These are phyloP conservation scores for Sporothrix pseudoabietina DNA, from an alignment of 2,329 filamentous ascomycete genomes.

Conservation along the genomic window DNA sequence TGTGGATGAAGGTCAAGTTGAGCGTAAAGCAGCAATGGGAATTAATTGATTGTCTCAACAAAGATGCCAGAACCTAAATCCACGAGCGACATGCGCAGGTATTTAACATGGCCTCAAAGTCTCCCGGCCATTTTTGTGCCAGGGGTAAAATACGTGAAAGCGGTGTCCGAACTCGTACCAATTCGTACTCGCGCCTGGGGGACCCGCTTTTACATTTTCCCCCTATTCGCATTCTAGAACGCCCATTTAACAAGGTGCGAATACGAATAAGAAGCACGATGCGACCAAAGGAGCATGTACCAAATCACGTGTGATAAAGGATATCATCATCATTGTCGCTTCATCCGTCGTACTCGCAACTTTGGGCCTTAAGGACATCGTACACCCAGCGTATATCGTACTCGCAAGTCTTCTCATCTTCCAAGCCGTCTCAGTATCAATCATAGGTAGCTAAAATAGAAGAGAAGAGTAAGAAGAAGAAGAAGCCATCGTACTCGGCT, in stretches of 20 bases:
- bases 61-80: neutral
- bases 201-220: constrained; percentile 16
- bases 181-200: constrained; percentile 21
- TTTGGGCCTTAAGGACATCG: neutral
- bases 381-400: neutral
- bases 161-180: constrained; percentile 17
- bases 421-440: neutral
- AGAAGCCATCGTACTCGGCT: neutral
- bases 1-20: neutral
- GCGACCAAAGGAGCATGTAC: neutral
- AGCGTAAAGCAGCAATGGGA: neutral
- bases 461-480: no score
- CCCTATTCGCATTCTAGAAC: constrained; percentile 21
- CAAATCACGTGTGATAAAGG: constrained; percentile 17
- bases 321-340: no score
- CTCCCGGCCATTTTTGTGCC: constrained; percentile 25
- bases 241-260: constrained; percentile 27
- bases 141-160: constrained; percentile 29
- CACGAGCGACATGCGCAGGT: constrained; percentile 24
- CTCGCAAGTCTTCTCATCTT: neutral
- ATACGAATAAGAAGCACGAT: constrained; percentile 34
- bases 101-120: constrained; percentile 24
- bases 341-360: neutral
- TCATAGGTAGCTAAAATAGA: neutral
- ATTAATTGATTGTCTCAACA: constrained; percentile 4